phyloP scores from a whole-genome alignment of 352 stramenopile genomes.

The Globisporangium ultimum region DNA sequence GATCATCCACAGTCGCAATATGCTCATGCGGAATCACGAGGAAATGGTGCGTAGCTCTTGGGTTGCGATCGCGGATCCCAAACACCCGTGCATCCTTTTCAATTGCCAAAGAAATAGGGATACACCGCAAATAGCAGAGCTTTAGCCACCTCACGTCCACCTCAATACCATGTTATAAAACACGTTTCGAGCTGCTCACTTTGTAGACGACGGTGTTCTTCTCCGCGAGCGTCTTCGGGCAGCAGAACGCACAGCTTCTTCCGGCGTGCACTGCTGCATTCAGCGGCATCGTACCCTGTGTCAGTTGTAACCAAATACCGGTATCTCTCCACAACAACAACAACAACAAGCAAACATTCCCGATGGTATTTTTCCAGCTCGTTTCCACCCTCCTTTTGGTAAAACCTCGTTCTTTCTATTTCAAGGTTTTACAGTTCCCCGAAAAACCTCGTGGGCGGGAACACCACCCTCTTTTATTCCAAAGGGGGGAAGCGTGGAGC shows the following conservation, averaged over 20 bases:
- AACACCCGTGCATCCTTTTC: conserved; percentile 53
- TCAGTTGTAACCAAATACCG: too few relatives aligned
- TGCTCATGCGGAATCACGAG: conserved; percentile 65
- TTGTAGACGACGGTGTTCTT: conserved; percentile 58
- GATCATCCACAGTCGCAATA: conserved; percentile 48
- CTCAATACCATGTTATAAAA: neutral
- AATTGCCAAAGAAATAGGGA: neutral
- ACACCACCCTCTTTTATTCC: neutral
- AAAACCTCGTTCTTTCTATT: conserved; percentile 15
- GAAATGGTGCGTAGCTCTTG: conserved; percentile 47
- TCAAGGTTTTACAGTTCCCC: too few relatives aligned
- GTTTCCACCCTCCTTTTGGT: conserved; percentile 10
- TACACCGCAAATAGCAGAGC: too few relatives aligned
- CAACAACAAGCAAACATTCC: too few relatives aligned
- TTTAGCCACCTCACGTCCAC: too few relatives aligned
- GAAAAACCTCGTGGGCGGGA: neutral
- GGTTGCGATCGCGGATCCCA: conserved; percentile 57
- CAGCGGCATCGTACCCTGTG: too few relatives aligned
- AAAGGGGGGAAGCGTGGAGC: neutral
- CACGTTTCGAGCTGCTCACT: conserved; percentile 15
- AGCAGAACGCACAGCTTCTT: conserved; percentile 54
- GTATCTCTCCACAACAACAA: too few relatives aligned
- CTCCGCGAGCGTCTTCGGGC: conserved; percentile 35
- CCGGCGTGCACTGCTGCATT: neutral
- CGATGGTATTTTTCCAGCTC: neutral